These are phyloP conservation scores for Grammothele lineata DNA, from an alignment of 768 basidiomycete genomes.

Conservation along the genomic window DNA sequence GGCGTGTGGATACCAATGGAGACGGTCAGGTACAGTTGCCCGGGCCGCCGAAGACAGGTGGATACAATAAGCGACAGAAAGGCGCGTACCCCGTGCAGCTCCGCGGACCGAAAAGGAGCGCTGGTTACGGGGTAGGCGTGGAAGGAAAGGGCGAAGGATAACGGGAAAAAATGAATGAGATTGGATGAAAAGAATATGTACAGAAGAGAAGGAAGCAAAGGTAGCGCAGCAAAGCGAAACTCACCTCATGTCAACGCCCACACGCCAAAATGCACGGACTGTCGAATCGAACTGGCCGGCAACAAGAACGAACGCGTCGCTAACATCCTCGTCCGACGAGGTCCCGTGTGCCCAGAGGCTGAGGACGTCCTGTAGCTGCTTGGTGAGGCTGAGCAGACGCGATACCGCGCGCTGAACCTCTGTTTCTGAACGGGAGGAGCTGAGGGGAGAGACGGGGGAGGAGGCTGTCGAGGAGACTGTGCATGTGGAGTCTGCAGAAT, in stretches of 20 bases:
- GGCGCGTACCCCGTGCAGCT: too few relatives aligned
- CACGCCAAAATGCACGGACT: constrained; percentile 67
- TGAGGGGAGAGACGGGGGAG: constrained; percentile 9
- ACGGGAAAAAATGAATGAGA: background rate
- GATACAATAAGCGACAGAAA: background rate
- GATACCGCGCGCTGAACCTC: constrained; percentile 63
- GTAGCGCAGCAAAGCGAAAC: constrained; percentile 20
- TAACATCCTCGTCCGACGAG: constrained; percentile 68
- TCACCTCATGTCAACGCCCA: constrained; percentile 76
- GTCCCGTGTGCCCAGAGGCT: constrained; percentile 60
- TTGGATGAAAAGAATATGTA: background rate
- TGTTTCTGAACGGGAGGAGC: constrained; percentile 10
- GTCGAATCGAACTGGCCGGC: constrained; percentile 87
- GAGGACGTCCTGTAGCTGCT: constrained; percentile 70
- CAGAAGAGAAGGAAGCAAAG: background rate
- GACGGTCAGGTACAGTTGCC: too few relatives aligned
- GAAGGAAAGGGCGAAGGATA: background rate
- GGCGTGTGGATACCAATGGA: too few relatives aligned
- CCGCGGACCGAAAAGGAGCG: too few relatives aligned
- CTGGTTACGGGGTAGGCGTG: too few relatives aligned
- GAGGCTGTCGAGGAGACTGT: constrained; percentile 12
- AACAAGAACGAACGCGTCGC: constrained; percentile 84
- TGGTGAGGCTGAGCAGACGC: constrained; percentile 75
- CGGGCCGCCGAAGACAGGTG: background rate
- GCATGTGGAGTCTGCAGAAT: constrained; percentile 16